Conservation (phyloP, 306 rosid genomes). For the Mucuna pruriens region DNA sequence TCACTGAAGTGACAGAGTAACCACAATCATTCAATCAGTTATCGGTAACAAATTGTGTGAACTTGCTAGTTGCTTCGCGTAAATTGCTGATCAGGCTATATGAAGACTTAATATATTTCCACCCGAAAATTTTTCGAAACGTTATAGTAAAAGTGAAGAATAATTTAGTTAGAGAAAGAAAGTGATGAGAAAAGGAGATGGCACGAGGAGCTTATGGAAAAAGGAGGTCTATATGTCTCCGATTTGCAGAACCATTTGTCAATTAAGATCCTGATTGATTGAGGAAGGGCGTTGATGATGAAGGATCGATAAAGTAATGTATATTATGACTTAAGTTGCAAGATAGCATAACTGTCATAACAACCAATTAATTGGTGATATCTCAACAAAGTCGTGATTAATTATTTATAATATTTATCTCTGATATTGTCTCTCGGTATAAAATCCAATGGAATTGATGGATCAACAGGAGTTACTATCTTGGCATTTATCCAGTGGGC, state of each 20-base stretch:
- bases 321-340: slow-evolving; percentile 51
- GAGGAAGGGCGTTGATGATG: slow-evolving; percentile 35
- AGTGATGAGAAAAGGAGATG: slow-evolving; percentile 8
- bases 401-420: background rate
- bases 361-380: slow-evolving; percentile 25
- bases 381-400: slow-evolving; percentile 4
- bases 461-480: background rate
- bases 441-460: background rate
- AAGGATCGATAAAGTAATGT: slow-evolving; percentile 50
- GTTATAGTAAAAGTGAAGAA: background rate
- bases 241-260: slow-evolving; percentile 53
- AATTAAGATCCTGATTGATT: slow-evolving; percentile 45
- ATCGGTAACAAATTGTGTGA: slow-evolving; percentile 21
- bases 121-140: background rate
- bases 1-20: slow-evolving; percentile 3
- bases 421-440: slow-evolving; percentile 20
- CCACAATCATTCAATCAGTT: background rate
- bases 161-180: slow-evolving; percentile 21
- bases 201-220: slow-evolving; percentile 11
- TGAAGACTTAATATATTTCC: background rate
- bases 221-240: slow-evolving; percentile 57
- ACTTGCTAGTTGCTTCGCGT: slow-evolving; percentile 37
- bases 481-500: slow-evolving; percentile 22
- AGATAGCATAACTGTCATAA: slow-evolving; percentile 38
- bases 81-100: slow-evolving; percentile 37